Base-by-base conservation (phyloP, 306 rosid genomes). In the Inga laurina region DNA sequence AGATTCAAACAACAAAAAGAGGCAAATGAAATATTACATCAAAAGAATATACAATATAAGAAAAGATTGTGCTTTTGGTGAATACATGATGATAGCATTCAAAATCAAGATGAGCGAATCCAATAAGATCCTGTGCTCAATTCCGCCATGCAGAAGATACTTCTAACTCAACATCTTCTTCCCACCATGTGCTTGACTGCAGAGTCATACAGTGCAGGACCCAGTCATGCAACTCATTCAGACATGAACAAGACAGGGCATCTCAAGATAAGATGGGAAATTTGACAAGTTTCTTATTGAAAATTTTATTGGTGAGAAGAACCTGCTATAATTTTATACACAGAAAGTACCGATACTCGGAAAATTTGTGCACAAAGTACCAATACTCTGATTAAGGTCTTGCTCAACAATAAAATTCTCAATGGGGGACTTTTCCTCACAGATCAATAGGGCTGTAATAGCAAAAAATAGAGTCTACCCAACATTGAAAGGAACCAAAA, bases 151-250 rank as follows among this genome's bases (percentile, higher is more conserved):
- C 99, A 39, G 97, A 92, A 80, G 96, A 93, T 77, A 3, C 84
- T 91, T 95, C 99, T 39, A 84, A 80, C 46, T 93, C 97, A 76
- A 78, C 87, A 82, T 91, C 97, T 85, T 96, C 99, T 86, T 93
- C 99, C 99, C 99, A 96, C 99, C 98, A 96, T 30, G 98, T 96
- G 74, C 92, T 83, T 57, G 91, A 66, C 99, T 96, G 92, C 62
- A 76, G 68, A 51, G 73, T 83, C 69, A 85, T 66, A 81, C 13
- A 21, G 83, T 67, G 34, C 44, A 83, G 82, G 35, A 46, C 49
- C 49, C 76, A 76, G 62, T 84, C 39, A 76, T 85, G 48, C 48
- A 57, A 74, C 52, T 75, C 69, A 83, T 30, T 39, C 34, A 78
- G 82, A 62, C 49, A 67, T 41, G 72, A 10, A 37, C 24, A 77